A percentile compares a stretch with the other conserved stretches of the same genome.
Evolutionary conservation across 371 early-diverging fungal species (phyloP).

Genomic region (Syncephalastrum monosporum): DNA sequence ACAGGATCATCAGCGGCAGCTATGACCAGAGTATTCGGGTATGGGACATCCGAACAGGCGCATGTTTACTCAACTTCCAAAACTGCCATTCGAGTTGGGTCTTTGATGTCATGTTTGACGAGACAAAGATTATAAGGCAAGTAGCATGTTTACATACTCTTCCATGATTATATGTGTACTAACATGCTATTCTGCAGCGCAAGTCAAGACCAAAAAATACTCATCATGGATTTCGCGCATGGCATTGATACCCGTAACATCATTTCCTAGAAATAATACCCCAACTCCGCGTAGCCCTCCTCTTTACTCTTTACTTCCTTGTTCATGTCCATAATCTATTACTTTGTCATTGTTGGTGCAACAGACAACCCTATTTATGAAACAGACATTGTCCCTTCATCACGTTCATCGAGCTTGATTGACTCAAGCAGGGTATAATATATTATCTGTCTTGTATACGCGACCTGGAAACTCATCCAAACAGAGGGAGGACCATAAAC

Average conservation of each 20-base stretch:
- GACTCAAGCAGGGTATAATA: slow-evolving; percentile 37
- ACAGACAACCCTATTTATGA: slow-evolving; percentile 94
- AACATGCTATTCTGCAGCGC: slow-evolving; percentile 38
- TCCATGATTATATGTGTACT: neutral
- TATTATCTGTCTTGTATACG: neutral
- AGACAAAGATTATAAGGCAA: slow-evolving; percentile 75
- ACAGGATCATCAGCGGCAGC: slow-evolving; percentile 49
- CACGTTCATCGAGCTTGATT: slow-evolving; percentile 35
- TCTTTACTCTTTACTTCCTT: slow-evolving; percentile 1
- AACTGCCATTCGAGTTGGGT: slow-evolving; percentile 89
- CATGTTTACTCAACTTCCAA: slow-evolving; percentile 53
- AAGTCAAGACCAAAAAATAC: slow-evolving; percentile 77
- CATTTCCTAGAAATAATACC: slow-evolving; percentile 1
- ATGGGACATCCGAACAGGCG: slow-evolving; percentile 73
- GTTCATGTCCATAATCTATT: slow-evolving; percentile 66
- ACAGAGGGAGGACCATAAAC: slow-evolving; percentile 80
- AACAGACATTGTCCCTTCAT: slow-evolving; percentile 74
- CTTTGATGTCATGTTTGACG: slow-evolving; percentile 89
- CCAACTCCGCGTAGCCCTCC: neutral
- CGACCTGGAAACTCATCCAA: neutral
- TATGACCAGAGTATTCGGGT: slow-evolving; percentile 97
- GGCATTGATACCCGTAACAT: slow-evolving; percentile 28
- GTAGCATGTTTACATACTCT: neutral
- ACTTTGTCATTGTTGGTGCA: slow-evolving; percentile 93
- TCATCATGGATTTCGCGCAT: slow-evolving; percentile 82